Conservation (phyloP, 352 stramenopile species). For the Peronosclerospora sorghi region DNA sequence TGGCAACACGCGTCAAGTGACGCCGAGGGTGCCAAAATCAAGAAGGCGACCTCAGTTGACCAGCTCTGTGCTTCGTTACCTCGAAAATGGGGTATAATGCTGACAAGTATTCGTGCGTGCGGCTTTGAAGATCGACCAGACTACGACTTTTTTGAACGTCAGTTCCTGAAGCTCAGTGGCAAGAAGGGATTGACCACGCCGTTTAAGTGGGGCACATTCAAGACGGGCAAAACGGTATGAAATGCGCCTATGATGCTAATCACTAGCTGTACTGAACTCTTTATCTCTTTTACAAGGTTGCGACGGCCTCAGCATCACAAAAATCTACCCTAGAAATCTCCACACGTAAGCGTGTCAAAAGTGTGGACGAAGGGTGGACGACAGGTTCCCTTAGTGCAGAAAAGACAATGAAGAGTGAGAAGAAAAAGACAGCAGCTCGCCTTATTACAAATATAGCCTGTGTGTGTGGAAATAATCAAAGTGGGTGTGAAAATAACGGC, state of each 20-base stretch:
- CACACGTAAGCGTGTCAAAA: slow-evolving; percentile 23
- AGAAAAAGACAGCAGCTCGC: too few species aligned
- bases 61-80: slow-evolving; percentile 33
- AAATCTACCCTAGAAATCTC: slow-evolving; percentile 11
- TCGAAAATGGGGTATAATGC: slow-evolving; percentile 41
- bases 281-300: slow-evolving; percentile 2
- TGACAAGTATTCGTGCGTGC: slow-evolving; percentile 45
- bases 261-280: not conserved
- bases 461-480: too few species aligned
- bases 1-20: slow-evolving; percentile 58
- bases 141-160: too few species aligned
- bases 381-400: too few species aligned
- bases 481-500: too few species aligned
- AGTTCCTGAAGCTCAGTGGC: too few species aligned
- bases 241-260: not conserved
- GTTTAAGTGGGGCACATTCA: slow-evolving; percentile 34
- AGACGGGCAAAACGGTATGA: slow-evolving; percentile 17
- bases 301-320: slow-evolving; percentile 7
- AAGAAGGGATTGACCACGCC: slow-evolving; percentile 24
- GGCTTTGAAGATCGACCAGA: too few species aligned
- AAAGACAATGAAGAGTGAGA: too few species aligned
- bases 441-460: too few species aligned
- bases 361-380: slow-evolving; percentile 7
- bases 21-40: slow-evolving; percentile 57
- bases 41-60: too few species aligned